Base-by-base conservation (phyloP, 306 rosid genomes). In the Fragaria nilgerrensis region DNA sequence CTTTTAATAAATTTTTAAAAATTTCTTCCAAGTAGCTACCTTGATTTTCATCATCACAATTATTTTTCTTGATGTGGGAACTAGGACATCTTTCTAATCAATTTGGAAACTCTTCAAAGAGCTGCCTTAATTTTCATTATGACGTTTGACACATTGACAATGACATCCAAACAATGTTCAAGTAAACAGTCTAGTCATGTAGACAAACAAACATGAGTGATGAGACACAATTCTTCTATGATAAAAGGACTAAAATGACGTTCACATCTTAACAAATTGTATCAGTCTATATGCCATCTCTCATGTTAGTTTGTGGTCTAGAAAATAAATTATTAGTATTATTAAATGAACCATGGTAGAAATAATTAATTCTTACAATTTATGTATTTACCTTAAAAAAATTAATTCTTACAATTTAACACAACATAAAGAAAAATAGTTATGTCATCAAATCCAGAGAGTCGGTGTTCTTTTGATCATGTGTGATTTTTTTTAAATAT, bases 101-200 rank as follows among this genome's bases (percentile, higher is more conserved):
- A 13, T 34, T 9, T 48, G 49, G 62, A 39, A 66, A 78, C 53
- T 79, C 32, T 79, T 79, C 81, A 77, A 73, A 81, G 78, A 53
- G 11, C 52, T 70, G 49, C 47, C 52, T 73, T 73, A 81, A 82
- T 79, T 70, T 75, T 72, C 25, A 71, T 73, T 23, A 67, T 80
- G 83, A 77, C 65, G 77, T 62, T 61, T n/a, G 83, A 84, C 84
- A 82, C 62, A 74, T 44, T 29, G 88, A 87, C 56, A 69, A 68
- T 62, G 88, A 84, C 90, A 62, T 79, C 63, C 16, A 77, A 39
- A 58, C 39, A 81, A 49, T 37, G 39, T 81, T 81, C 73, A 72
- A 81, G 77, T 81, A 75, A 58, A 67, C 67, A 70, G 63, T 76
- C 78, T 65, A 66, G 74, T 78, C 78, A 78, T 75, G 70, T 62